These are phyloP conservation scores for Colletotrichum musicola DNA, from an alignment of 2,329 filamentous ascomycete species.

Conservation along the genomic window DNA sequence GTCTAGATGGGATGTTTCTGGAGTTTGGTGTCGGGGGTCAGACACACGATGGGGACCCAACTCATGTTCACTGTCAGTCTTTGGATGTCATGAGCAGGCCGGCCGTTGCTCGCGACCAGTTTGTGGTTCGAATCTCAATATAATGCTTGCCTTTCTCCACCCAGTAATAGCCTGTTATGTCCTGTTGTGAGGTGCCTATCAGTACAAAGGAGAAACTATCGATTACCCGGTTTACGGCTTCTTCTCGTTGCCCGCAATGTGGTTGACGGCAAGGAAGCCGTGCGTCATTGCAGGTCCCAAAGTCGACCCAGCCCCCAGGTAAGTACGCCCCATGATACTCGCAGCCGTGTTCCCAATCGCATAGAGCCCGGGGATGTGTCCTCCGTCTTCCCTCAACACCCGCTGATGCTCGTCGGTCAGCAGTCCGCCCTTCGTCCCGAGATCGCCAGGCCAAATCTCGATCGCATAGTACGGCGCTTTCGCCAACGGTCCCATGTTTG, in stretches of 20 bases:
- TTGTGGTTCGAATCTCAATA: too few relatives aligned
- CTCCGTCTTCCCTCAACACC: conserved; percentile 42
- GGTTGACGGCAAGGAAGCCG: conserved; percentile 45
- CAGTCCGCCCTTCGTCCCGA: conserved; percentile 54
- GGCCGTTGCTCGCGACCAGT: too few relatives aligned
- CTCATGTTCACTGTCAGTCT: background rate
- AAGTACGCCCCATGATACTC: conserved; percentile 50
- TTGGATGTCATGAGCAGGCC: too few relatives aligned
- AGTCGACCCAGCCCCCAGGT: conserved; percentile 50
- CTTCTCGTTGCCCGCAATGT: background rate
- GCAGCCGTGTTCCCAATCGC: conserved; percentile 50
- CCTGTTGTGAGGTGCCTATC: too few relatives aligned
- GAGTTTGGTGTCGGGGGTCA: background rate
- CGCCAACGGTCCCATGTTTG: conserved; percentile 39
- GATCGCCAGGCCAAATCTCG: conserved; percentile 51
- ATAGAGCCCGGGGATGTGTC: conserved; percentile 48
- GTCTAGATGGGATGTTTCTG: background rate
- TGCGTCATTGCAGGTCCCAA: conserved; percentile 53
- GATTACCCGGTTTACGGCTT: too few relatives aligned
- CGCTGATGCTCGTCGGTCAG: conserved; percentile 49
- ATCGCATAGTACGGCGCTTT: conserved; percentile 47
- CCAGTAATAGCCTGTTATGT: too few relatives aligned
- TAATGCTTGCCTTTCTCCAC: too few relatives aligned
- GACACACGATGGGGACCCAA: background rate
- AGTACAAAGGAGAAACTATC: too few relatives aligned